These are phyloP conservation scores for Eucalyptus rudis DNA, from an alignment of 345 rosid species.

Conservation along the genomic window DNA sequence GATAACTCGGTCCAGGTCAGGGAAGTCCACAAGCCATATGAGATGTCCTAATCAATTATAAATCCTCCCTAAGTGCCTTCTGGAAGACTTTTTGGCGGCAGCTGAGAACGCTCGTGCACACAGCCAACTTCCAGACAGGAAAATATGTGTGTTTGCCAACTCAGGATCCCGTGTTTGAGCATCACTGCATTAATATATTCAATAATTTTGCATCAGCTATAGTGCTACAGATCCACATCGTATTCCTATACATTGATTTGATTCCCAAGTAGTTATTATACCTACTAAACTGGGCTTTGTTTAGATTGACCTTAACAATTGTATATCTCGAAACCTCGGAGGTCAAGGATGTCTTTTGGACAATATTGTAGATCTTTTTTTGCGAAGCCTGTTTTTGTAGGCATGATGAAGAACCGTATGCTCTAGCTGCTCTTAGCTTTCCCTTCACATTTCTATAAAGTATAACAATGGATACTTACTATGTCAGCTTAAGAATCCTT, in stretches of 20 bases:
- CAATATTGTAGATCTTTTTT: neutral
- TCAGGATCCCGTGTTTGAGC: neutral
- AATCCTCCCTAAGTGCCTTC: neutral
- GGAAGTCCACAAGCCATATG: slow-evolving; percentile 56
- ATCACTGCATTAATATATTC: neutral
- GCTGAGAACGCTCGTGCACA: neutral
- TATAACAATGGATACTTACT: neutral
- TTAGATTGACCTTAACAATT: neutral
- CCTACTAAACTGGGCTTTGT: neutral
- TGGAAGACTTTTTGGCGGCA: neutral
- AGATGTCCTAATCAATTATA: neutral
- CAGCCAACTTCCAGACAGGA: neutral
- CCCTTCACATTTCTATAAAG: neutral
- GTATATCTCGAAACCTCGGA: neutral
- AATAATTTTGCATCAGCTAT: neutral
- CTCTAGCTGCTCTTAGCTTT: neutral
- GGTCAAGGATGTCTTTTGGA: neutral
- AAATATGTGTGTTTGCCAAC: neutral
- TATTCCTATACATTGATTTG: neutral
- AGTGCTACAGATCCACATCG: neutral
- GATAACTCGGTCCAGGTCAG: slow-evolving; percentile 78
- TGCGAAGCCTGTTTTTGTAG: neutral
- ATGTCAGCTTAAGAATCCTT: neutral
- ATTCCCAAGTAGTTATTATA: neutral
- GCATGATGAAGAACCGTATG: neutral